phyloP scores from a whole-genome alignment of 306 rosid genomes.

The Casuarina cunninghamiana region DNA sequence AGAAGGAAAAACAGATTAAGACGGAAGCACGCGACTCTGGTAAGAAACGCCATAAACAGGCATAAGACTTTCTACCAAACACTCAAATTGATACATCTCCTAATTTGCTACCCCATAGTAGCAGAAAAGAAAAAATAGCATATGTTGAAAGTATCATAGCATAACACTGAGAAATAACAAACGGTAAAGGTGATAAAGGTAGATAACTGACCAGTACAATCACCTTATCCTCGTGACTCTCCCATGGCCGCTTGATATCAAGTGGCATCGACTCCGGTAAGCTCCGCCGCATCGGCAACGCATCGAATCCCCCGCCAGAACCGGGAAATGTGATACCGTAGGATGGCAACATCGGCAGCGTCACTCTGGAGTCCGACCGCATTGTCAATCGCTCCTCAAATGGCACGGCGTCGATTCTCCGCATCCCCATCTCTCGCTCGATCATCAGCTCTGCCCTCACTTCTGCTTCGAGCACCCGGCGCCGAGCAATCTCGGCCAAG shows the following conservation, averaged over 20 bases:
- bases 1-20: background rate
- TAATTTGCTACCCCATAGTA: background rate
- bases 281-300: background rate
- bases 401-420: constrained; percentile 1
- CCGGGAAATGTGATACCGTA: constrained; percentile 2
- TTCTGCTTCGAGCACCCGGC: constrained; percentile 49
- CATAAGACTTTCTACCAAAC: background rate
- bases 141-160: background rate
- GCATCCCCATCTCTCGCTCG: constrained; percentile 38
- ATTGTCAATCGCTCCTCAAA: constrained; percentile 15
- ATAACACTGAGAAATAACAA: background rate
- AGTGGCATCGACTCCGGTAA: constrained; percentile 5
- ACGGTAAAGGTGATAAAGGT: background rate
- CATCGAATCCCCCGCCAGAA: background rate
- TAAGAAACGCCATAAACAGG: background rate
- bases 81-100: background rate
- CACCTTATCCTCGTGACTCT: constrained; percentile 31
- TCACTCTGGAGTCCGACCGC: constrained; percentile 11
- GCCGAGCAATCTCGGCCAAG: constrained; percentile 28
- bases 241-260: background rate
- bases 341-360: constrained; percentile 1
- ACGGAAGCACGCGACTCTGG: background rate
- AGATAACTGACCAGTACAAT: constrained; percentile 45
- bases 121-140: background rate
- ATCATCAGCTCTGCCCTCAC: constrained; percentile 50